Conservation (phyloP, 441 rosid species). For the Mallotus repandus region DNA sequence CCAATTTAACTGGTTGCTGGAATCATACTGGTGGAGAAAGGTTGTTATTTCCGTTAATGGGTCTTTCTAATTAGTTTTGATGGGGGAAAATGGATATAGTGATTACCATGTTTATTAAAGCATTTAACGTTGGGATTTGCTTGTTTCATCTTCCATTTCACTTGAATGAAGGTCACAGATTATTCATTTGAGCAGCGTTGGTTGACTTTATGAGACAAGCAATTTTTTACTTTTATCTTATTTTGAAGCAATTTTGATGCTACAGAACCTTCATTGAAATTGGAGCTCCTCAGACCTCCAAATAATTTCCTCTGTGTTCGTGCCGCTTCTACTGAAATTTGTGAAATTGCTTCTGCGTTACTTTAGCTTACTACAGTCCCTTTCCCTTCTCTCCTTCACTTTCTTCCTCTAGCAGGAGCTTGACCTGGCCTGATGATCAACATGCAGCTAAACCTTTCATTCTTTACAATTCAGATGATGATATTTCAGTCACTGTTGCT, state of each 20-base stretch:
- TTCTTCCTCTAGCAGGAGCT: slow-evolving; percentile 23
- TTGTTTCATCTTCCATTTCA: background rate
- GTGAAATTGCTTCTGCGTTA: background rate
- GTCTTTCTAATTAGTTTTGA: background rate
- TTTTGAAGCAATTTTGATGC: background rate
- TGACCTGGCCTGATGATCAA: slow-evolving; percentile 18
- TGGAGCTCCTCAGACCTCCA: background rate
- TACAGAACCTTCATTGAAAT: background rate
- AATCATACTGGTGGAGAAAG: background rate
- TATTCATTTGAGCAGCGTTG: background rate
- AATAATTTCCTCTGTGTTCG: background rate
- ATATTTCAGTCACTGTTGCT: slow-evolving; percentile 4
- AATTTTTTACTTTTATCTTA: background rate
- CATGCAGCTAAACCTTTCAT: slow-evolving; percentile 14
- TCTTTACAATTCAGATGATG: slow-evolving; percentile 7
- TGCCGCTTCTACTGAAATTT: background rate
- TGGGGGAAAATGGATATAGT: background rate
- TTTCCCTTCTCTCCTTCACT: slow-evolving; percentile 25
- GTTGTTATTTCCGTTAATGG: background rate
- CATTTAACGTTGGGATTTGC: background rate
- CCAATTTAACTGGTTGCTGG: background rate
- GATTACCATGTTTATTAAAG: no score
- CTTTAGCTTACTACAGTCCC: slow-evolving; percentile 9
- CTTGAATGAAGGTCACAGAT: background rate
- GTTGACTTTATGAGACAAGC: background rate